Base-by-base conservation (phyloP, 495 filamentous ascomycete species). In the Penicillium goetzii region DNA sequence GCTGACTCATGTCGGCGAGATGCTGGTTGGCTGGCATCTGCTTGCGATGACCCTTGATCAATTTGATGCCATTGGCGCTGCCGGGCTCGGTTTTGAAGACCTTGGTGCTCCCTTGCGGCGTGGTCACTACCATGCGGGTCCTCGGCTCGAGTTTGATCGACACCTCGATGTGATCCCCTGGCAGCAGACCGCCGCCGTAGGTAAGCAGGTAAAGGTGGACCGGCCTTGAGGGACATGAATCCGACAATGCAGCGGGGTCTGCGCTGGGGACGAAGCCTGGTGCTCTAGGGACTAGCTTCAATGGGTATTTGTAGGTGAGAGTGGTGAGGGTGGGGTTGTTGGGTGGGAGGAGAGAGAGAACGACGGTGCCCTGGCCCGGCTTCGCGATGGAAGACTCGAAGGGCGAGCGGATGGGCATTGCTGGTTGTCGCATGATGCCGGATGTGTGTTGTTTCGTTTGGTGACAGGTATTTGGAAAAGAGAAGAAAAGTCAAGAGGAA, bases 161-260 rank as follows among this genome's bases (percentile, higher is more conserved):
- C 56, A 99, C 88, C 63, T 88, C 79, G 68, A 97, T 89, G 61
- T 84, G 78, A 75, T 99, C 95, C 33, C 92, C 90, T 6, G 89
- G 89, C 17, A 99, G 89, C 15, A 99, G 86, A 3, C 95, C 95
- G 49, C 95, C 95, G 60, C 95, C 95, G 70, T 99, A 99, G 49
- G 92, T 96, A 49, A 99, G 87, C 61, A 97, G 84, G 74, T 97
- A 97, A 43, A 94, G 76, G 85, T 90, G 75, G 75, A 83, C 81
- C 5, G 82, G 79, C 58, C 62, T 70, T 60, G 67, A 74, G 54
- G 69, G 71, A 54, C 71, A 69, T 41, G 70, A 63, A 12, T 71
- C 63, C 25, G 70, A 67, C 30, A 72, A 65, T 30, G 67, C 55
- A 12, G 72, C 64, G 9, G 75, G 61, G 23, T 76, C 68, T 11